These are phyloP conservation scores for Thuidium tamariscinum DNA, from an alignment of 225 moss, liverwort and hornwort species.

Conservation along the genomic window DNA sequence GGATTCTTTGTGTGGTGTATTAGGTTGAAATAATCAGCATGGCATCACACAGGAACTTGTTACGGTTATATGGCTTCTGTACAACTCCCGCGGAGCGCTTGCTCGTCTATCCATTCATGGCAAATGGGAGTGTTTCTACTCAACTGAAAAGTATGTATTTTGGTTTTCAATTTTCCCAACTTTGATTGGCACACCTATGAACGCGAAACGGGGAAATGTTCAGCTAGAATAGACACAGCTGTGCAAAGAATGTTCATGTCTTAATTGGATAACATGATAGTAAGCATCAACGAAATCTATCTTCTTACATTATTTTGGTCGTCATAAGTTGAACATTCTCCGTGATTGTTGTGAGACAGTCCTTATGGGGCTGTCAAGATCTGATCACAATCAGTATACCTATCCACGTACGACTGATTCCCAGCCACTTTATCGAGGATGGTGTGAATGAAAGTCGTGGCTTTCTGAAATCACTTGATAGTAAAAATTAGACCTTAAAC, in stretches of 20 bases:
- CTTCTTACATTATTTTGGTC: background rate
- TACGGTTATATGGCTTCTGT: slow-evolving; percentile 77
- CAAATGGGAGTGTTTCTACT: slow-evolving; percentile 73
- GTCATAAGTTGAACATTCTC: background rate
- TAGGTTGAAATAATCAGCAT: slow-evolving; percentile 91
- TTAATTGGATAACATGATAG: background rate
- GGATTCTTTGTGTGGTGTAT: background rate
- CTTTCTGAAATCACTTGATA: background rate
- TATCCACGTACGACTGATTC: background rate
- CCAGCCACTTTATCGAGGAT: background rate
- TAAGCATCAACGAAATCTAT: background rate
- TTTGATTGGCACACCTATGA: background rate
- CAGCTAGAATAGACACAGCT: background rate
- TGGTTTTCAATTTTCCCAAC: background rate
- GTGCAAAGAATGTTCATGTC: background rate
- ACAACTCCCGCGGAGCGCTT: slow-evolving; percentile 76
- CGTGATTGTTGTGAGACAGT: background rate
- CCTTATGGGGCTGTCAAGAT: background rate
- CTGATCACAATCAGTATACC: background rate
- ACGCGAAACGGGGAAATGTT: background rate
- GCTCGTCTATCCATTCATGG: slow-evolving; percentile 87
- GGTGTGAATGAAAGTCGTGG: background rate
- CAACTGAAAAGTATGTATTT: slow-evolving; percentile 48
- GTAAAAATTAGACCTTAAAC: background rate
- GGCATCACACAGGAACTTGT: slow-evolving; percentile 86